These are phyloP conservation scores for Dactylella cylindrospora DNA, from an alignment of 2,329 filamentous ascomycete species.

Conservation along the genomic window DNA sequence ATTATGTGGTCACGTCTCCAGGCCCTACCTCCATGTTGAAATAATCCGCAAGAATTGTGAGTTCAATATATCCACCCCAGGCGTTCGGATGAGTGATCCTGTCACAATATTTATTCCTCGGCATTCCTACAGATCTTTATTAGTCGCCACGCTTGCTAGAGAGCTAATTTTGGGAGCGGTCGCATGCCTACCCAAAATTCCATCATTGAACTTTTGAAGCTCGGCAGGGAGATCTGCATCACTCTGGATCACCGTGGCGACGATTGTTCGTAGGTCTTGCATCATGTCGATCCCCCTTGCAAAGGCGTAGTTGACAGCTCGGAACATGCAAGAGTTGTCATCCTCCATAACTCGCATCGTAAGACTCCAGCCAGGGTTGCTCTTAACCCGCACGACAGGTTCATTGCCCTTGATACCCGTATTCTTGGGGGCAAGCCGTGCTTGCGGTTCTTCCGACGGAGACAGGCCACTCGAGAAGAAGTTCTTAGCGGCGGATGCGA, in stretches of 20 bases:
- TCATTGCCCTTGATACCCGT: slow-evolving; percentile 58
- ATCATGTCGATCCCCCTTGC: slow-evolving; percentile 64
- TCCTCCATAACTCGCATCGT: slow-evolving; percentile 81
- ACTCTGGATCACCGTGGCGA: slow-evolving; percentile 73
- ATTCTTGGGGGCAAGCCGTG: slow-evolving; percentile 50
- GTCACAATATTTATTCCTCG: slow-evolving; percentile 67
- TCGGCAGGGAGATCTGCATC: slow-evolving; percentile 54
- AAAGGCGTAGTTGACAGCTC: slow-evolving; percentile 80
- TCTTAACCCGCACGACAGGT: slow-evolving; percentile 62
- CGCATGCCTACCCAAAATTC: slow-evolving; percentile 68
- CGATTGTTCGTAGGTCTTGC: slow-evolving; percentile 72
- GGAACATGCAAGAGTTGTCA: slow-evolving; percentile 93
- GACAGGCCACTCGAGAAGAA: slow-evolving; percentile 36
- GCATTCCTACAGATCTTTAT: slow-evolving; percentile 13
- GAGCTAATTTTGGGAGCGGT: too few relatives aligned
- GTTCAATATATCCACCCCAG: slow-evolving; percentile 91
- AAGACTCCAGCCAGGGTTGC: slow-evolving; percentile 57
- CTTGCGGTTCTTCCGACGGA: slow-evolving; percentile 8
- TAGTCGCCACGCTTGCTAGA: slow-evolving; percentile 50
- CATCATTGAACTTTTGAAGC: slow-evolving; percentile 71
- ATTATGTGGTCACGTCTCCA: slow-evolving; percentile 55
- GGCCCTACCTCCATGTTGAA: slow-evolving; percentile 74
- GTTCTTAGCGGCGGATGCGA: slow-evolving; percentile 35
- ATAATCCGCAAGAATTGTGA: slow-evolving; percentile 78
- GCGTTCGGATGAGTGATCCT: slow-evolving; percentile 78